Evolutionary conservation across 2,329 filamentous ascomycete species (phyloP).

Genomic region (Zymoseptoria brevis): DNA sequence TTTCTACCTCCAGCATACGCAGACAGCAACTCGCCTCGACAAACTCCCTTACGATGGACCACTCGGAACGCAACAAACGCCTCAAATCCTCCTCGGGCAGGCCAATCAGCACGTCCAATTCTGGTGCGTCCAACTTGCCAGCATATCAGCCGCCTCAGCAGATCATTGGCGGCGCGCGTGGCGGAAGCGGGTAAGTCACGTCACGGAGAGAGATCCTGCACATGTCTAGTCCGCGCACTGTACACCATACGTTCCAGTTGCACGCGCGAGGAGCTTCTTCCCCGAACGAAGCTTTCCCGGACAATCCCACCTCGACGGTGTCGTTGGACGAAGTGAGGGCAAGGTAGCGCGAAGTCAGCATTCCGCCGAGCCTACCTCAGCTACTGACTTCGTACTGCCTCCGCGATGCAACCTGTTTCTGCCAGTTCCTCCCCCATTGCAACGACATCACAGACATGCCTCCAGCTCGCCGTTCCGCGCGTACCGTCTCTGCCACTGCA

Average conservation of each 20-base stretch:
- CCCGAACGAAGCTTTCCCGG: background rate
- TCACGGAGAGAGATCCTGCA: background rate
- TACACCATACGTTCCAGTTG: background rate
- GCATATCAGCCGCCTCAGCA: conserved; percentile 22
- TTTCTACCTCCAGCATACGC: background rate
- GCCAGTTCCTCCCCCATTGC: background rate
- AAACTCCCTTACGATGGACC: conserved; percentile 8
- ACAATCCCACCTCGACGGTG: background rate
- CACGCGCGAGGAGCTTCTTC: background rate
- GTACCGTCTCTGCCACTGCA: conserved; percentile 17
- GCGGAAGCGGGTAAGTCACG: conserved; percentile 13
- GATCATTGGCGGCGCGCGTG: conserved; percentile 5
- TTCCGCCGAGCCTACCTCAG: background rate
- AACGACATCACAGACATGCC: conserved; percentile 21
- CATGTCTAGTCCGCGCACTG: background rate
- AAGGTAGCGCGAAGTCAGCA: background rate
- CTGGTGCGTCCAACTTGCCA: conserved; percentile 18
- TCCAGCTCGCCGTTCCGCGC: conserved; percentile 26
- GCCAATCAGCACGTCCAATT: conserved; percentile 17
- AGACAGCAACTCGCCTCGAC: background rate
- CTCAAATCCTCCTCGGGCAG: conserved; percentile 22
- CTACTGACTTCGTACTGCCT: background rate
- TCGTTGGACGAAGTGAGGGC: background rate
- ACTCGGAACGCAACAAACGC: conserved; percentile 22
- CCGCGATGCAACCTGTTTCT: background rate